phyloP scores from a whole-genome alignment of 805 yeast genomes.

The Yamadazyma paraphyllophila region DNA sequence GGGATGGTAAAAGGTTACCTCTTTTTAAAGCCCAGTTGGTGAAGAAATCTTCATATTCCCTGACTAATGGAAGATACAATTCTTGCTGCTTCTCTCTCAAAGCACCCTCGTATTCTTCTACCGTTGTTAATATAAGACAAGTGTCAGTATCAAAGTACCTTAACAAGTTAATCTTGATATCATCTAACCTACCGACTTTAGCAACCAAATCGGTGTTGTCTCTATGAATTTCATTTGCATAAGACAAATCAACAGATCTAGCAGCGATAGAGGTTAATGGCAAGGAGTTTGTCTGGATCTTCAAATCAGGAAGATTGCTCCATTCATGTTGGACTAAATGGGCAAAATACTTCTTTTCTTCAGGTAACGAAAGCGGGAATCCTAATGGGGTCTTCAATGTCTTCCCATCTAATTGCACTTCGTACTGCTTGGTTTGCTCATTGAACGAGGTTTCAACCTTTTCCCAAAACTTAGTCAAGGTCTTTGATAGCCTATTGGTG shows the following conservation, averaged over 20 bases:
- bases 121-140: slow-evolving; percentile 79
- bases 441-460: slow-evolving; percentile 49
- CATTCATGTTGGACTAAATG: slow-evolving; percentile 82
- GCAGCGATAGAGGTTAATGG: slow-evolving; percentile 88
- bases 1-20: slow-evolving; percentile 14
- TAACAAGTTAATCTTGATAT: slow-evolving; percentile 58
- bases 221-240: slow-evolving; percentile 22
- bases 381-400: slow-evolving; percentile 86
- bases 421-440: slow-evolving; percentile 32
- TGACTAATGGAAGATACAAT: slow-evolving; percentile 70
- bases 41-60: slow-evolving; percentile 60
- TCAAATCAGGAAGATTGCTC: slow-evolving; percentile 64
- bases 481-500: slow-evolving; percentile 67
- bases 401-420: slow-evolving; percentile 68
- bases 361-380: slow-evolving; percentile 62
- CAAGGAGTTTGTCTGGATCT: slow-evolving; percentile 70
- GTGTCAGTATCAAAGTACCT: slow-evolving; percentile 95
- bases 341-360: slow-evolving; percentile 59
- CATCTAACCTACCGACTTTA: slow-evolving; percentile 61
- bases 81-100: slow-evolving; percentile 79
- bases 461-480: slow-evolving; percentile 79
- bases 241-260: slow-evolving; percentile 73
- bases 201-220: slow-evolving; percentile 47
- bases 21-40: slow-evolving; percentile 35
- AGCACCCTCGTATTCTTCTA: slow-evolving; percentile 75